Evolutionary conservation across 768 basidiomycete species (phyloP), one percentile per base, ranked within the genome.

Genomic region (Pisolithus marmoratus): DNA sequence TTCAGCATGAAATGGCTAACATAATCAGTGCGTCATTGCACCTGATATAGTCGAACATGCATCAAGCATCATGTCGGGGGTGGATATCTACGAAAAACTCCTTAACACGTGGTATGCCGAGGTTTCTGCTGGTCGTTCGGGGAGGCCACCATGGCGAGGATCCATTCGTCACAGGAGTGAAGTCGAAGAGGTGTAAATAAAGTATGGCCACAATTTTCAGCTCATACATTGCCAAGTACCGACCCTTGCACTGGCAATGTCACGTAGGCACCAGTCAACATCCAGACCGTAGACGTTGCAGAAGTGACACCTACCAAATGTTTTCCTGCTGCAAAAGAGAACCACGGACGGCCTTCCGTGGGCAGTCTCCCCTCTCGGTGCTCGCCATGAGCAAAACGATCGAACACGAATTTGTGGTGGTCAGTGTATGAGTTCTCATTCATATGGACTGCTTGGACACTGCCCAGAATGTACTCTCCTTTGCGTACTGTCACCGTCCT

Each of bases 291-390:
- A 12, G 34, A 12, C 12, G 5, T 34, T 15, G 12, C 34, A 5
- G 14, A 34, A 34, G 11, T 2, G 4, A 24, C 4, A 44, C 62
- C 38, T 29, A 63, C 61, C 24, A 53, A 22, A 45, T 63, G 58
- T 3, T 48, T 60, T 0, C 61, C 63, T 15, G 54, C 54, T 15
- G 54, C 54, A 4, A 63, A 38, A 9, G 61, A 49, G 40, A n/a
- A n/a, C n/a, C n/a, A n/a, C n/a, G n/a, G n/a, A n/a, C n/a, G n/a
- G n/a, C n/a, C n/a, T n/a, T n/a, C n/a, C n/a, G n/a, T n/a, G n/a
- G n/a, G n/a, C n/a, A n/a, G n/a, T n/a, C n/a, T n/a, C n/a, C n/a
- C n/a, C n/a, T n/a, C n/a, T n/a, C n/a, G n/a, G n/a, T n/a, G n/a
- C n/a, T n/a, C n/a, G n/a, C n/a, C n/a, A n/a, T n/a, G n/a, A n/a